Conservation (phyloP, 306 rosid genomes). For the Prinsepia uniflora region DNA sequence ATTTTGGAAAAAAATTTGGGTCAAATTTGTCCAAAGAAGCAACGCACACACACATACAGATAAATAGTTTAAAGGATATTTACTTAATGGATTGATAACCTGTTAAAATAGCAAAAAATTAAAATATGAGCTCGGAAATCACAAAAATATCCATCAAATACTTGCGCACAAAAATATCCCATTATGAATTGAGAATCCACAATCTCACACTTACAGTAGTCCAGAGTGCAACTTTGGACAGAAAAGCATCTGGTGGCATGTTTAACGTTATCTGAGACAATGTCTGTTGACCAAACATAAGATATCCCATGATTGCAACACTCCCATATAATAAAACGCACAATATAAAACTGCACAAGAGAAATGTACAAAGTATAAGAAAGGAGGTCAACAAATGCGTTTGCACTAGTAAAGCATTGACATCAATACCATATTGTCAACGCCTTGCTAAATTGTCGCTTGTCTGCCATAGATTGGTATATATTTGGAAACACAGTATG, state of each 20-base stretch:
- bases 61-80: constrained; percentile 56
- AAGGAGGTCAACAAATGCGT: constrained; percentile 5
- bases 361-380: constrained; percentile 13
- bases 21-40: neutral
- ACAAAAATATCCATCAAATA: neutral
- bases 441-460: constrained; percentile 52
- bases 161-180: neutral
- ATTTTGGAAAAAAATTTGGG: too few relatives aligned
- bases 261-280: constrained; percentile 71
- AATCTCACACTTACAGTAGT: constrained; percentile 54
- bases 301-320: constrained; percentile 61
- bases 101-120: constrained; percentile 34
- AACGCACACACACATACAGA: neutral
- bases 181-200: constrained; percentile 2
- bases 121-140: constrained; percentile 27
- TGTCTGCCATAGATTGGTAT: constrained; percentile 84
- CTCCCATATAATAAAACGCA: constrained; percentile 55
- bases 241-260: constrained; percentile 50
- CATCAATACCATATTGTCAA: constrained; percentile 34
- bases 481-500: constrained; percentile 80
- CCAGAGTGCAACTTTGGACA: constrained; percentile 66
- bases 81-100: constrained; percentile 72
- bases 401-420: neutral
- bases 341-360: constrained; percentile 51
- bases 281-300: constrained; percentile 64